Evolutionary conservation across 331 rosid species (phyloP).

Genomic region (Ulmus americana): DNA sequence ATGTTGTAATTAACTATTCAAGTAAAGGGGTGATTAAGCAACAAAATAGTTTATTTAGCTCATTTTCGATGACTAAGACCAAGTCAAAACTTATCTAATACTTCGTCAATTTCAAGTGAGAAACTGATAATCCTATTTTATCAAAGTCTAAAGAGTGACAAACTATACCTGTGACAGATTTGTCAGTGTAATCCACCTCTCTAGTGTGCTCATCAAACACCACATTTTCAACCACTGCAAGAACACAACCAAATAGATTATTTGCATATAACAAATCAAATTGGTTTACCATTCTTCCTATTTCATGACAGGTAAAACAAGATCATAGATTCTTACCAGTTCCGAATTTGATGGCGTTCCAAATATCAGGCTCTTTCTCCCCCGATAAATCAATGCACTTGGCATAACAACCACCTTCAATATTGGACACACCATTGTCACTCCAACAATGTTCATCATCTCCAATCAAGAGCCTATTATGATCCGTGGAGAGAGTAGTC

Average conservation of each 20-base stretch:
- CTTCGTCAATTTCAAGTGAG: not conserved
- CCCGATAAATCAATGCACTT: slow-evolving; percentile 74
- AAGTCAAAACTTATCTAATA: not conserved
- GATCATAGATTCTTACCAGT: slow-evolving; percentile 46
- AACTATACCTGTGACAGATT: slow-evolving; percentile 75
- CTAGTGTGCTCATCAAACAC: slow-evolving; percentile 86
- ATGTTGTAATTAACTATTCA: not conserved
- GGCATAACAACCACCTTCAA: slow-evolving; percentile 98
- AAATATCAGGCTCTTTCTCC: slow-evolving; percentile 91
- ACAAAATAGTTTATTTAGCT: not conserved
- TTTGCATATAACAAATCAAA: not conserved
- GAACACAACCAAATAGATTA: not conserved
- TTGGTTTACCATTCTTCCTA: not conserved
- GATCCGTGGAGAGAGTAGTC: slow-evolving; percentile 88
- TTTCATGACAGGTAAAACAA: not conserved
- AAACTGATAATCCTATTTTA: not conserved
- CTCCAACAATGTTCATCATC: slow-evolving; percentile 96
- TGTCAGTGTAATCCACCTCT: slow-evolving; percentile 72
- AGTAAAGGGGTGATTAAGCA: not conserved
- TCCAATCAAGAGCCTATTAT: slow-evolving; percentile 74
- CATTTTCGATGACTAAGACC: not conserved
- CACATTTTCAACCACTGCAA: slow-evolving; percentile 74
- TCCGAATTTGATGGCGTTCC: slow-evolving; percentile 92
- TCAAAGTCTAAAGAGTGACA: not conserved
- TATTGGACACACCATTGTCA: slow-evolving; percentile 78